phyloP scores from a whole-genome alignment of 306 rosid species.

The Alnus glutinosa region DNA sequence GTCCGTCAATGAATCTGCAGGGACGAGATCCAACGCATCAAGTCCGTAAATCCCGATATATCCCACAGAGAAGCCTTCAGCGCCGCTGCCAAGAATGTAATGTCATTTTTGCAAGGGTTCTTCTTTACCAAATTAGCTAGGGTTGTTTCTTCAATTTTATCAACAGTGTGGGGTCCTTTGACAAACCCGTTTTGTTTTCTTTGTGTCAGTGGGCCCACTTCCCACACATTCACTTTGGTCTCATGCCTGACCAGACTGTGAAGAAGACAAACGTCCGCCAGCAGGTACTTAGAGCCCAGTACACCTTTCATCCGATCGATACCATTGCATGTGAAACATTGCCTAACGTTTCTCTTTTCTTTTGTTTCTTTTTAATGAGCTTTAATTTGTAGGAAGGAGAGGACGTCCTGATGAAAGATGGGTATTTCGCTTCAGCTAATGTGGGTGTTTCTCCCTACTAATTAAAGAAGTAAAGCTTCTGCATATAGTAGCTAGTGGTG shows the following conservation, averaged over 20 bases:
- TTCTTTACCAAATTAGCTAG: slow-evolving; percentile 26
- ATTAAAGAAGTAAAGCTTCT: neutral
- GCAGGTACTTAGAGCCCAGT: slow-evolving; percentile 50
- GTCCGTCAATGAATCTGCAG: slow-evolving; percentile 40
- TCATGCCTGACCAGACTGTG: slow-evolving; percentile 88
- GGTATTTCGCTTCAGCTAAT: slow-evolving; percentile 58
- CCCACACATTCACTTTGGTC: slow-evolving; percentile 97
- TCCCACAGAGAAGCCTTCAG: slow-evolving; percentile 99
- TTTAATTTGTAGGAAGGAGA: slow-evolving; percentile 62
- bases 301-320: neutral
- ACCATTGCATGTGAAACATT: neutral
- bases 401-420: slow-evolving; percentile 73
- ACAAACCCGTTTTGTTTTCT: slow-evolving; percentile 23
- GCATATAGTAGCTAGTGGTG: neutral
- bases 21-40: slow-evolving; percentile 98
- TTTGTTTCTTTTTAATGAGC: neutral
- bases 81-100: slow-evolving; percentile 98
- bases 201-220: slow-evolving; percentile 94
- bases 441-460: slow-evolving; percentile 76
- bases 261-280: slow-evolving; percentile 75
- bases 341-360: neutral
- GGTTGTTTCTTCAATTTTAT: slow-evolving; percentile 11
- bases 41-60: slow-evolving; percentile 96
- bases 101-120: slow-evolving; percentile 29
- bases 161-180: slow-evolving; percentile 14